These are phyloP conservation scores for Starmerella potacharoeniae DNA, from an alignment of 805 yeast genomes.

Conservation along the genomic window DNA sequence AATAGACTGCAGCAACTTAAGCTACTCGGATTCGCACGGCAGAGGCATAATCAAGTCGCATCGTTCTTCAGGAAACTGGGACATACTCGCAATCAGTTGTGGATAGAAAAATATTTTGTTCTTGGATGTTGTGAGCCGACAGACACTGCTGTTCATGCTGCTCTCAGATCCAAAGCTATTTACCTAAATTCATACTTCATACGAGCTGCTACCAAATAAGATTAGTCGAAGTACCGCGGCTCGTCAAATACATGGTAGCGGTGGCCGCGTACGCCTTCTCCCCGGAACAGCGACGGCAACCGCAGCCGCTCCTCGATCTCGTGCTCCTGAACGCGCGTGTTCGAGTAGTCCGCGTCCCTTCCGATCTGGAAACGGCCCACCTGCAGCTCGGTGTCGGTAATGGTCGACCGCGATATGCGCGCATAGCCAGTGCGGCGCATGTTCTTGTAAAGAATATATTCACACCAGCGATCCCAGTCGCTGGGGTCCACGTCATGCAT, in stretches of 20 bases:
- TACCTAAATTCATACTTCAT: not conserved
- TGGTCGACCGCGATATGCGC: slow-evolving; percentile 80
- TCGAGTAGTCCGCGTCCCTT: slow-evolving; percentile 39
- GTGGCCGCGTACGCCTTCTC: slow-evolving; percentile 91
- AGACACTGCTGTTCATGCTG: too few species aligned
- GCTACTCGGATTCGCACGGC: too few species aligned
- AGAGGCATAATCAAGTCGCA: too few species aligned
- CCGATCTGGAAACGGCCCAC: slow-evolving; percentile 75
- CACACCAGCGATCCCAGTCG: slow-evolving; percentile 94
- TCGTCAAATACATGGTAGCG: slow-evolving; percentile 88
- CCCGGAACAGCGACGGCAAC: slow-evolving; percentile 70
- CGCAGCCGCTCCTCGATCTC: slow-evolving; percentile 50
- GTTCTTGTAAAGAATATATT: slow-evolving; percentile 80
- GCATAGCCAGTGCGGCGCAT: slow-evolving; percentile 87
- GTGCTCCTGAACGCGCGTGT: slow-evolving; percentile 44
- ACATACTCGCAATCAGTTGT: too few species aligned
- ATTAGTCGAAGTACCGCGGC: slow-evolving; percentile 55
- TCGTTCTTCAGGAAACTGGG: too few species aligned
- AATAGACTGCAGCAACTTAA: too few species aligned
- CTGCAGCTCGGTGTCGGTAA: slow-evolving; percentile 95
- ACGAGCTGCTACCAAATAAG: not conserved
- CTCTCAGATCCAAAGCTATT: not conserved
- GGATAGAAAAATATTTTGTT: too few species aligned
- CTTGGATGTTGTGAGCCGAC: too few species aligned
- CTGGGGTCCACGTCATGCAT: slow-evolving; percentile 89